Evolutionary conservation across 345 rosid species (phyloP).

Genomic region (Pseudoturritis turrita): DNA sequence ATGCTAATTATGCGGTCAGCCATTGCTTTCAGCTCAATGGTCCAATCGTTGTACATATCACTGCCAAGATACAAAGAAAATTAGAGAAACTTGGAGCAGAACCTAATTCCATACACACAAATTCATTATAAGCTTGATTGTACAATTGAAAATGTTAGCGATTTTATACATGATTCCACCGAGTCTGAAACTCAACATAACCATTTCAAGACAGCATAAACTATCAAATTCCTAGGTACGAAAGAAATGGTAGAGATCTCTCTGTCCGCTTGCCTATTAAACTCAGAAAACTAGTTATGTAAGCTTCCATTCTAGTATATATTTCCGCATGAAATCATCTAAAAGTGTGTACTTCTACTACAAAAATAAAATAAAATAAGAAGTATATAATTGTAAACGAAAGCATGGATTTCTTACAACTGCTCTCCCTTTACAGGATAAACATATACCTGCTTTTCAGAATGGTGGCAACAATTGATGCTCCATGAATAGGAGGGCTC

Average conservation of each 20-base stretch:
- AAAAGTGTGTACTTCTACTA: background rate
- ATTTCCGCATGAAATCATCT: background rate
- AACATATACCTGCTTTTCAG: constrained; percentile 50
- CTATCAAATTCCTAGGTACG: background rate
- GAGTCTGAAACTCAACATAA: background rate
- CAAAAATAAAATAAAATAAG: no score
- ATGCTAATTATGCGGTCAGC: constrained; percentile 65
- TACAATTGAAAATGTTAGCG: background rate
- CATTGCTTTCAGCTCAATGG: constrained; percentile 70
- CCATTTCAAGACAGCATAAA: background rate
- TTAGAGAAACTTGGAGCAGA: constrained; percentile 13
- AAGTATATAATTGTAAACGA: background rate
- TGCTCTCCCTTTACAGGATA: background rate
- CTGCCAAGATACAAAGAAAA: constrained; percentile 30
- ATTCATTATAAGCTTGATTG: background rate
- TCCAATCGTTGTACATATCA: constrained; percentile 61
- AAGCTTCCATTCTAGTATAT: background rate
- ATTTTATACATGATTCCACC: background rate
- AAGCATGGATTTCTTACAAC: background rate
- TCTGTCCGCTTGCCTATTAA: background rate
- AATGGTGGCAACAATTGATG: constrained; percentile 64
- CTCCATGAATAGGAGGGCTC: constrained; percentile 72
- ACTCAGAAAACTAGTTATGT: background rate
- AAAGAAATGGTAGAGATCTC: background rate
- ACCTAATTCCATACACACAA: background rate